These are phyloP conservation scores for Mycosphaerella sp. DNA, from an alignment of 2,329 filamentous ascomycete genomes.

Conservation along the genomic window DNA sequence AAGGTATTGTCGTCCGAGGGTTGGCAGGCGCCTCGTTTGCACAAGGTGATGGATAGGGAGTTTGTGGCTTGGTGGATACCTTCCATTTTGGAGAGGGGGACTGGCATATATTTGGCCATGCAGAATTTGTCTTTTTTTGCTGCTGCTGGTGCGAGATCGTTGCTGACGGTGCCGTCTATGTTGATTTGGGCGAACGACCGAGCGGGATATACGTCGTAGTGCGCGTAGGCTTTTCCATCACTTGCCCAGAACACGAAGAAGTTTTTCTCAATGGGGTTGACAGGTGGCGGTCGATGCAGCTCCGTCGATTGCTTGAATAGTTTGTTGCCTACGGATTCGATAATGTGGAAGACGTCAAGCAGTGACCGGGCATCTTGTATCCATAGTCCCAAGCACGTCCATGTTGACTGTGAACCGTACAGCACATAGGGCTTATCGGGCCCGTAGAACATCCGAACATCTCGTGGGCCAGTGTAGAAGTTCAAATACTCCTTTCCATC, in stretches of 20 bases:
- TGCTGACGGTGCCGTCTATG: slow-evolving; percentile 43
- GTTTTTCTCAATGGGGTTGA: slow-evolving; percentile 51
- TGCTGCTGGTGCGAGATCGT: slow-evolving; percentile 41
- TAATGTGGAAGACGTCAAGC: slow-evolving; percentile 33
- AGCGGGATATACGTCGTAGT: slow-evolving; percentile 49
- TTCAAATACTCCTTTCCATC: slow-evolving; percentile 41
- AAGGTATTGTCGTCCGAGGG: slow-evolving; percentile 46
- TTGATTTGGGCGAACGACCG: slow-evolving; percentile 46
- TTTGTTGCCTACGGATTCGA: slow-evolving; percentile 17
- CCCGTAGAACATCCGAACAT: slow-evolving; percentile 53
- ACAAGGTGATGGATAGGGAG: slow-evolving; percentile 51
- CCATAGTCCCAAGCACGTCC: slow-evolving; percentile 54
- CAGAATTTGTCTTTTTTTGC: slow-evolving; percentile 41
- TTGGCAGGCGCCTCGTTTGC: slow-evolving; percentile 42
- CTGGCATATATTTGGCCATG: slow-evolving; percentile 37
- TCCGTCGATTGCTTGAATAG: slow-evolving; percentile 45
- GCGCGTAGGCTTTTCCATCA: slow-evolving; percentile 42
- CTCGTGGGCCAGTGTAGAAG: slow-evolving; percentile 50
- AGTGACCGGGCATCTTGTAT: slow-evolving; percentile 49
- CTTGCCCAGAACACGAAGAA: slow-evolving; percentile 57
- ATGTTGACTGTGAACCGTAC: slow-evolving; percentile 51
- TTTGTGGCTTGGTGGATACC: slow-evolving; percentile 57
- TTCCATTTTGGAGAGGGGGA: slow-evolving; percentile 6
- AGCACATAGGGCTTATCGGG: slow-evolving; percentile 46
- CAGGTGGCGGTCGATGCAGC: slow-evolving; percentile 46